Conservation (phyloP, 805 yeast genomes). For the Candida tallmaniae region DNA sequence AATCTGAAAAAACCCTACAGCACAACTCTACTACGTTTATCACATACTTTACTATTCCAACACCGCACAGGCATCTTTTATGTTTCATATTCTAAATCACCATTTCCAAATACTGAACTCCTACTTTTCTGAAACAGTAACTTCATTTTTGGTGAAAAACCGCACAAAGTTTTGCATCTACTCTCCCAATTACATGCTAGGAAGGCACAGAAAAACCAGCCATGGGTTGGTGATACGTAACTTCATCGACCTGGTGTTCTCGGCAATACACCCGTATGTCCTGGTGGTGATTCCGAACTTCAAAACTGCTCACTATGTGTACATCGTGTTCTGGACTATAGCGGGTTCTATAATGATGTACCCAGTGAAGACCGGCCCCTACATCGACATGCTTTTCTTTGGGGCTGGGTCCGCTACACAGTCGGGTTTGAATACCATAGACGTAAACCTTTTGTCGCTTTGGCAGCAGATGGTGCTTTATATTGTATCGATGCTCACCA, state of each 20-base stretch:
- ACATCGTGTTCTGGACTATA: slow-evolving; percentile 56
- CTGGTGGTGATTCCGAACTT: slow-evolving; percentile 47
- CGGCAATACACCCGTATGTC: slow-evolving; percentile 28
- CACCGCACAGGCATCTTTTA: too few species aligned
- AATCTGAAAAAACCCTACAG: neutral
- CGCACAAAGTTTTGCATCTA: too few species aligned
- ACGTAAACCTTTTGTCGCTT: slow-evolving; percentile 55
- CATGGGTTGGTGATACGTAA: slow-evolving; percentile 4
- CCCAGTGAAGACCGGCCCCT: slow-evolving; percentile 60
- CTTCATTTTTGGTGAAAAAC: too few species aligned
- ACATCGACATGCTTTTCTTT: slow-evolving; percentile 77
- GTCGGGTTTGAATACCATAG: slow-evolving; percentile 84
- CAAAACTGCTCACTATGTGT: slow-evolving; percentile 67
- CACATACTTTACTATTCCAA: too few species aligned
- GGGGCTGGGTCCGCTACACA: slow-evolving; percentile 80
- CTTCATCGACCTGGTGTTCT: slow-evolving; percentile 1
- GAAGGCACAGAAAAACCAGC: too few species aligned
- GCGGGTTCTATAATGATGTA: slow-evolving; percentile 72
- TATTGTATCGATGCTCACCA: slow-evolving; percentile 58
- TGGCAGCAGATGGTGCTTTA: slow-evolving; percentile 82
- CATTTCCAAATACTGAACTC: too few species aligned
- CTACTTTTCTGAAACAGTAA: too few species aligned
- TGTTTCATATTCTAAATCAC: too few species aligned
- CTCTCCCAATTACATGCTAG: slow-evolving; percentile 1
- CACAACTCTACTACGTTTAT: too few species aligned